Evolutionary conservation across 1,284 basidiomycete genomes (phyloP).

Genomic region (Ceratobasidium sp.): DNA sequence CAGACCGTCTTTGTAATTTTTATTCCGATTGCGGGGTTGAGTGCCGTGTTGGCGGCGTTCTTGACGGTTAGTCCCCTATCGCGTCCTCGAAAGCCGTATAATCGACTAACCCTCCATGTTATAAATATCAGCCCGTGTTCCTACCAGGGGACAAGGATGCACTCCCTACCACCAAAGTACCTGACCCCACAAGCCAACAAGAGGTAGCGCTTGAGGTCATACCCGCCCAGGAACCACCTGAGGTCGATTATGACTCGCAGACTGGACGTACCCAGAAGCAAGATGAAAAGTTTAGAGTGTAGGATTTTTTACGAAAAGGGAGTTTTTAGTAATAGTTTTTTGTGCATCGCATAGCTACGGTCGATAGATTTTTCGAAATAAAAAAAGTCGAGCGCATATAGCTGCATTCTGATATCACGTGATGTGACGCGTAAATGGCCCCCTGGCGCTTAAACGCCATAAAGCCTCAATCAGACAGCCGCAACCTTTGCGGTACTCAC

Average conservation of each 20-base stretch:
- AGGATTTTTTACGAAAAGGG: too few relatives aligned
- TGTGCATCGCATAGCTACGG: too few relatives aligned
- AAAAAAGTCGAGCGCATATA: background rate
- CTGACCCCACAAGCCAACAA: constrained; percentile 3
- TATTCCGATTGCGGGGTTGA: constrained; percentile 34
- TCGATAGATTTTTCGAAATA: background rate
- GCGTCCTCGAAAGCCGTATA: background rate
- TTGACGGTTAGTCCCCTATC: constrained; percentile 13
- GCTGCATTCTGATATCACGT: background rate
- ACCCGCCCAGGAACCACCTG: background rate
- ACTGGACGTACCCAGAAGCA: background rate
- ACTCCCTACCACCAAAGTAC: constrained; percentile 10
- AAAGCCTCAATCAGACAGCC: constrained; percentile 19
- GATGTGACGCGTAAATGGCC: constrained; percentile 23
- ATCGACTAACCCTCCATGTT: background rate
- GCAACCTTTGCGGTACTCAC: background rate
- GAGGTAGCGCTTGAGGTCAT: constrained; percentile 14
- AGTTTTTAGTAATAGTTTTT: too few relatives aligned
- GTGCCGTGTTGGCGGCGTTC: constrained; percentile 24
- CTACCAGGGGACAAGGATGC: constrained; percentile 34
- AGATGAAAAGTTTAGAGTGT: too few relatives aligned
- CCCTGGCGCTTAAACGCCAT: constrained; percentile 30
- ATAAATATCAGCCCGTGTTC: constrained; percentile 16
- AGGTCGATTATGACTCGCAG: too few relatives aligned
- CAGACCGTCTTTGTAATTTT: constrained; percentile 33